Conservation (phyloP, 495 filamentous ascomycete species). For the Tuber brumale region DNA sequence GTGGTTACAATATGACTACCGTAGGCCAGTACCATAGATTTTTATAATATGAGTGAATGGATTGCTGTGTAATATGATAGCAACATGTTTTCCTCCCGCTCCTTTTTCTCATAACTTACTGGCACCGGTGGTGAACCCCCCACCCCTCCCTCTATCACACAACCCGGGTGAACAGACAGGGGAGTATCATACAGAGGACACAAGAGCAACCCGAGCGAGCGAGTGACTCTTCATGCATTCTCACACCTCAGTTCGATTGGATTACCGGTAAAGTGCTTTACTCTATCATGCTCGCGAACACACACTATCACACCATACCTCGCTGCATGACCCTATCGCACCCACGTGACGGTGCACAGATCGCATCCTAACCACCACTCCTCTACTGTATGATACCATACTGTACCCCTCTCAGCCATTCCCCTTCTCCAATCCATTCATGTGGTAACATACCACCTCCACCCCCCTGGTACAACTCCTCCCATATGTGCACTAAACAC, state of each 20-base stretch:
- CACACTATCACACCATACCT: neutral
- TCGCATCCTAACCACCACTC: neutral
- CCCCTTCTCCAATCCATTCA: no score
- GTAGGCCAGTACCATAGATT: neutral
- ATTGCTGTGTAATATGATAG: neutral
- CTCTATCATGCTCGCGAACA: neutral
- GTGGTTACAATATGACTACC: no score
- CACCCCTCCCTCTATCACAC: no score
- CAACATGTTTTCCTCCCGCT: neutral
- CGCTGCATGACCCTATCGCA: neutral
- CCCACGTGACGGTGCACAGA: neutral
- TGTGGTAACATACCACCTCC: no score
- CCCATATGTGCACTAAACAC: no score
- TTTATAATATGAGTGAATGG: neutral
- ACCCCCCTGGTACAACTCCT: no score
- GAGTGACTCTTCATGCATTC: neutral
- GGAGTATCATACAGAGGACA: no score
- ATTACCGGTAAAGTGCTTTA: neutral
- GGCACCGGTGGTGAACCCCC: neutral
- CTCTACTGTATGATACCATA: no score
- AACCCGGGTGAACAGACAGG: neutral
- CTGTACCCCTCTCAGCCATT: neutral
- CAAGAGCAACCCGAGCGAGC: neutral
- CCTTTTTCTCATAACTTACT: neutral
- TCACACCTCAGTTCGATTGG: neutral